Conservation (phyloP, 352 stramenopile species). For the Globisporangium apiculatum region DNA sequence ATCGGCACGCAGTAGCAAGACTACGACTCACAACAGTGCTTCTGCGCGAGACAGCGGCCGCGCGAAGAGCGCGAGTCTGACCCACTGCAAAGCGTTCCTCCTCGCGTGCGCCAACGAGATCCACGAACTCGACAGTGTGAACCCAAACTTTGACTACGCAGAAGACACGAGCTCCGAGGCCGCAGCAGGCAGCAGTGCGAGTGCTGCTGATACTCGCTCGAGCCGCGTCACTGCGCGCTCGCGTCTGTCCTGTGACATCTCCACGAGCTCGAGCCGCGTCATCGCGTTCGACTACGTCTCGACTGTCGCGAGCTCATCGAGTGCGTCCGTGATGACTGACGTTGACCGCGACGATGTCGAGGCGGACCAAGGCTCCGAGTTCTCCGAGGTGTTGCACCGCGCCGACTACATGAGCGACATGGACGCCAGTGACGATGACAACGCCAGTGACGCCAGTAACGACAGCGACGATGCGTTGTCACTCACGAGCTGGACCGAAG, state of each 20-base stretch:
- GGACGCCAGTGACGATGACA: constrained; percentile 17
- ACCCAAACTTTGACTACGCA: constrained; percentile 64
- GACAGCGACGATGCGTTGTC: neutral
- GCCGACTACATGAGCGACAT: constrained; percentile 33
- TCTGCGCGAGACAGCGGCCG: constrained; percentile 24
- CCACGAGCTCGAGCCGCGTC: neutral
- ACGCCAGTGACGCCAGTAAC: neutral
- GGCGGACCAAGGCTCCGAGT: constrained; percentile 46
- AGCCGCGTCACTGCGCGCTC: neutral
- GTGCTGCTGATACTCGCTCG: neutral
- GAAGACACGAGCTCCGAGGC: constrained; percentile 33
- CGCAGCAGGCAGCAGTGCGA: neutral
- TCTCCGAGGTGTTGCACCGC: constrained; percentile 43
- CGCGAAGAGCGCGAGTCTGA: constrained; percentile 34
- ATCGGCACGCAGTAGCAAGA: neutral
- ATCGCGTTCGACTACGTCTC: constrained; percentile 50
- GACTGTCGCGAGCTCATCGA: constrained; percentile 17
- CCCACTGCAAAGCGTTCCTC: constrained; percentile 61
- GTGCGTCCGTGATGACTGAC: constrained; percentile 13
- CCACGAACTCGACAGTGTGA: constrained; percentile 66
- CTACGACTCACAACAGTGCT: constrained; percentile 1
- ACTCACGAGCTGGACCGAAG: neutral
- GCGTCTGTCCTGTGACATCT: neutral
- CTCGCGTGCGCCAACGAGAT: constrained; percentile 77
- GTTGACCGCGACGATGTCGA: constrained; percentile 29